A percentile compares a stretch with the other conserved stretches of the same genome.
Conservation (phyloP, 192 early-diverging fungal genomes). For the Chytriomyces sp. region DNA sequence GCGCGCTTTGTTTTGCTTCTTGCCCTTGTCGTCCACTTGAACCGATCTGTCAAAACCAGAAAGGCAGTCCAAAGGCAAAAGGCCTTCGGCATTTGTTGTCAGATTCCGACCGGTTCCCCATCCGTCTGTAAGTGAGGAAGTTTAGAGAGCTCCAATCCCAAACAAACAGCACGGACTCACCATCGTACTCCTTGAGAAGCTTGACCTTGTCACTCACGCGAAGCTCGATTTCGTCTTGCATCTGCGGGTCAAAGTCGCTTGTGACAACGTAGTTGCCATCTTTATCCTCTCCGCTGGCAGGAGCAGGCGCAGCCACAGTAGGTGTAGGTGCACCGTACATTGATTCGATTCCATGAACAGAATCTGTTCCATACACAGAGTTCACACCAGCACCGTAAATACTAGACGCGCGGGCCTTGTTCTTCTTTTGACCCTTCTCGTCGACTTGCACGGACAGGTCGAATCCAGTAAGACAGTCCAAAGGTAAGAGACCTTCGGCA, state of each 20-base stretch:
- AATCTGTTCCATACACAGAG: not conserved
- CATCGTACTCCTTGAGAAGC: not conserved
- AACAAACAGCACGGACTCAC: too few relatives aligned
- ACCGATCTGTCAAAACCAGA: too few relatives aligned
- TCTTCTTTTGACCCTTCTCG: constrained; percentile 18
- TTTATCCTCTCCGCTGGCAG: not conserved
- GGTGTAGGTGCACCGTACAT: not conserved
- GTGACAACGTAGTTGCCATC: not conserved
- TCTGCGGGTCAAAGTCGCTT: constrained; percentile 18
- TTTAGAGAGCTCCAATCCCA: too few relatives aligned
- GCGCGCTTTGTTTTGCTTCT: too few relatives aligned
- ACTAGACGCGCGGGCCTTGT: constrained; percentile 13
- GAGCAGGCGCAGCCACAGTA: not conserved
- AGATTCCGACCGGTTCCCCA: not conserved
- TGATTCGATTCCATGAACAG: not conserved
- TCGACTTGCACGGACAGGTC: not conserved
- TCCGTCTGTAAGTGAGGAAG: too few relatives aligned
- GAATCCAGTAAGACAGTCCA: constrained; percentile 43
- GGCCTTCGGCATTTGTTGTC: too few relatives aligned
- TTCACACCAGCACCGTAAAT: constrained; percentile 18
- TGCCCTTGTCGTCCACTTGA: too few relatives aligned
- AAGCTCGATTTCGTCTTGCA: constrained; percentile 19
- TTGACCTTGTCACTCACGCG: constrained; percentile 11
- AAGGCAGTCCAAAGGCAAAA: constrained; percentile 7
- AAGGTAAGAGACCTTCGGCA: constrained; percentile 48